Evolutionary conservation across 768 basidiomycete species (phyloP).

Genomic region (Coprinopsis strossmayeri): DNA sequence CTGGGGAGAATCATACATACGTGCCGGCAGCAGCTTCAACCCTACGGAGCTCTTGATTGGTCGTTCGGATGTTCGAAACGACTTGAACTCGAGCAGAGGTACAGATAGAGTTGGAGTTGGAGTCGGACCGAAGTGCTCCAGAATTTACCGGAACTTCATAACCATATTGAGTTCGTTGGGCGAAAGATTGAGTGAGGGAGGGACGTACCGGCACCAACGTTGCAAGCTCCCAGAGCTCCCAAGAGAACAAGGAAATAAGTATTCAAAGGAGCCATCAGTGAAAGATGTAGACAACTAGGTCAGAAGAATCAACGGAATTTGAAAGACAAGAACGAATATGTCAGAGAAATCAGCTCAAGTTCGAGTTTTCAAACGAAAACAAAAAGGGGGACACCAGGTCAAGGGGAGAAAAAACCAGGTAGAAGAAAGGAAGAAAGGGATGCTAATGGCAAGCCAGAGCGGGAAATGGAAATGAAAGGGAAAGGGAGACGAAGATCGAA

Average conservation of each 20-base stretch:
- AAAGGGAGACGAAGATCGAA: constrained; percentile 15
- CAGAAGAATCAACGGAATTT: not conserved
- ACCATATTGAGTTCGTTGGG: too few species aligned
- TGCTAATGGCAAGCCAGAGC: too few species aligned
- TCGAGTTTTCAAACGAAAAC: too few species aligned
- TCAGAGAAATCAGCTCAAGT: not conserved
- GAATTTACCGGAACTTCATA: not conserved
- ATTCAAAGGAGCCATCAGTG: constrained; percentile 18
- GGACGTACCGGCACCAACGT: constrained; percentile 9
- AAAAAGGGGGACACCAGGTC: constrained; percentile 9
- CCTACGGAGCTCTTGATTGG: not conserved
- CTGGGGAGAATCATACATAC: not conserved
- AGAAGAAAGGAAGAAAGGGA: not conserved
- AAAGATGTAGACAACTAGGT: constrained; percentile 2
- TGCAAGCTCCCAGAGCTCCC: constrained; percentile 7
- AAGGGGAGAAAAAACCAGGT: constrained; percentile 7
- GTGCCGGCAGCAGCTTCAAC: not conserved
- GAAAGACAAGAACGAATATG: not conserved
- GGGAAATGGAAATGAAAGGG: constrained; percentile 5
- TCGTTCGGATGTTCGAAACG: not conserved
- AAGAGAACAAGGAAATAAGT: constrained; percentile 11
- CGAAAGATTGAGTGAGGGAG: not conserved
- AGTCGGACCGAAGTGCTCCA: not conserved
- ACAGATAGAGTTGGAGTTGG: not conserved
- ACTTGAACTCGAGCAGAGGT: not conserved